Evolutionary conservation across 2,329 filamentous ascomycete species (phyloP), one percentile per base, ranked within the genome.

Genomic region (Microcyclosporella mali): DNA sequence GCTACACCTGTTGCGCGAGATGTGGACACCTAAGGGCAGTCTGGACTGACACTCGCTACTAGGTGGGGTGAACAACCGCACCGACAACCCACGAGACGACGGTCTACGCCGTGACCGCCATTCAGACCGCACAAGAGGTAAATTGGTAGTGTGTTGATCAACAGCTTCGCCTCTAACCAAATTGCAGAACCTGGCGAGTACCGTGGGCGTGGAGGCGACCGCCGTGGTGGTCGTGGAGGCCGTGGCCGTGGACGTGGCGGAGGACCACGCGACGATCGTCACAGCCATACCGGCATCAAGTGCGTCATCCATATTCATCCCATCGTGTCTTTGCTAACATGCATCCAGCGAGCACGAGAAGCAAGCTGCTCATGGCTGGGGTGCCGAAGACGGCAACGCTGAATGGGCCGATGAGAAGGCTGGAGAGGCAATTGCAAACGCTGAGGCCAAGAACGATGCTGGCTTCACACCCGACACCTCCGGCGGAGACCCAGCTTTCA

Each of bases 341-440:
- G 14, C 18, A 7, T 25, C 6, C 41, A 87, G 85, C 62, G 84
- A 86, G 54, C 84, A 85, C 62, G 84, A 88, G 60, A 94, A 94
- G 80, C 84, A 90, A 71, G 81, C 84, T 65, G 85, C 81, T 63
- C 85, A 90, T 69, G 85, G 86, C 59, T 97, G 90, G 88, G 92
- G 90, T 60, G 82, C 79, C 63, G 77, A 78, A 58, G 84, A 55
- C 40, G 92, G 88, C 61, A 74, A 82, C 51, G 84, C 84, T 63
- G 88, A 94, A 72, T 81, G 85, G 71, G 85, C 85, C 64, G 92
- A 97, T 61, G 92, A 97, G 78, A 80, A 87, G 70, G 88, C 84
- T 58, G 92, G 85, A 59, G 88, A 94, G 68, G 84, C 80, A 59
- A 94, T 95, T 58, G 92, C 92, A 56, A 78, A 87, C 70, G 51